Base-by-base conservation (phyloP, 768 basidiomycete species). In the Multifurca ochricompacta region DNA sequence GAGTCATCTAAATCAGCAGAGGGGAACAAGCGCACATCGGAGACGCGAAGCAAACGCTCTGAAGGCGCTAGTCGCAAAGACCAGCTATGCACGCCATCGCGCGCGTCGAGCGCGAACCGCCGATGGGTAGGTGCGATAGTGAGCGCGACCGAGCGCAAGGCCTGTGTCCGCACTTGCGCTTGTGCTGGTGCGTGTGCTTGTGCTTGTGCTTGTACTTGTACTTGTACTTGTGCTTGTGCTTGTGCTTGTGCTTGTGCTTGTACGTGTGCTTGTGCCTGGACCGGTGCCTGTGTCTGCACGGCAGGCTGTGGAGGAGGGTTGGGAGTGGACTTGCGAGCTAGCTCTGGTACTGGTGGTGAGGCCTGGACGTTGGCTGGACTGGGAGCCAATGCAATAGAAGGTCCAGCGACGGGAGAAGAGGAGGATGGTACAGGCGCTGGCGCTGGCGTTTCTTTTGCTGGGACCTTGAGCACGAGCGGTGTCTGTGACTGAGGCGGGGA, bases 51-150 rank as follows among this genome's bases (percentile, higher is more conserved):
- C 3, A 73, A 74, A 3, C 74, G 75, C 63, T 91, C 89, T 8
- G 73, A 75, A 1, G 71, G 70, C 9, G 72, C 71, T 31, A 90
- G 73, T 43, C 81, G 74, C 66, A 88, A 70, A 4, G 80, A 78
- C 89, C 89, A 91, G 32, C 70, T 78, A 63, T 77, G 80, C 44
- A 91, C 89, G 4, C 87, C 85, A 48, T 88, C 85, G 39, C 73
- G 73, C 51, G 80, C 70, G 62, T 87, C 81, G 28, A 91, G 70
- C 28, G 69, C 70, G 35, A 91, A 67, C 18, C 70, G 70, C 36
- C 89, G 73, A 28, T 78, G 81, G 9, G 68, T 70, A 10, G 87
- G 87, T 44, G 81, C 64, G 62, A 54, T 63, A 31, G 62, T 59
- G 40, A 63, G 54, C 31, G 54, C 44, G 19, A 61, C 61, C 35